A percentile compares a stretch with the other conserved stretches of the same genome.
Conservation (phyloP, 306 rosid species). For the Quercus robur region DNA sequence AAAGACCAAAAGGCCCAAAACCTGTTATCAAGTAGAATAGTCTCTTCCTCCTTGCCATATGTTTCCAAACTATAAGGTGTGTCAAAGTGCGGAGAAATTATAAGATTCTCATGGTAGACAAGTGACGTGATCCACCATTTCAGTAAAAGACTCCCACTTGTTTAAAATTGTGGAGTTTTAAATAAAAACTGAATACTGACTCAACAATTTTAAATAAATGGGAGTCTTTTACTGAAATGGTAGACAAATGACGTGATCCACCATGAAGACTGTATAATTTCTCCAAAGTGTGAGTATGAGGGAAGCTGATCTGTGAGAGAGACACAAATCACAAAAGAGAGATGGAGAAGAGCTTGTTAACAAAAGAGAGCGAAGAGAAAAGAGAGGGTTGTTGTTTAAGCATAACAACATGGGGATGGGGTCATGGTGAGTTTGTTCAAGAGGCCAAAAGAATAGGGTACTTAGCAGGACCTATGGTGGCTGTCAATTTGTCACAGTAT, state of each 20-base stretch:
- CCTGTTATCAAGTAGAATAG: neutral
- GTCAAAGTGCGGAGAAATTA: too few species aligned
- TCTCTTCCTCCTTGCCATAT: neutral
- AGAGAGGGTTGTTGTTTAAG: neutral
- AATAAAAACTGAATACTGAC: too few species aligned
- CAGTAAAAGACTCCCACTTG: too few species aligned
- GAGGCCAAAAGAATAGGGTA: slow-evolving; percentile 47
- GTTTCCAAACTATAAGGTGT: neutral
- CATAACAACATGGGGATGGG: slow-evolving; percentile 31
- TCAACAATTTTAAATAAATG: too few species aligned
- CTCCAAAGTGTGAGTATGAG: too few species aligned
- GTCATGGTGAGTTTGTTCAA: neutral
- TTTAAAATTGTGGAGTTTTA: too few species aligned
- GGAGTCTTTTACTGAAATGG: too few species aligned
- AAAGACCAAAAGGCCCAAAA: neutral
- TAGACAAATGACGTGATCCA: too few species aligned
- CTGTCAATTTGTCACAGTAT: slow-evolving; percentile 40
- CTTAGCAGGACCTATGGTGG: slow-evolving; percentile 56
- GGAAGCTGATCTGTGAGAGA: neutral
- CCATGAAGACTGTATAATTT: too few species aligned
- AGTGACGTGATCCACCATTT: too few species aligned
- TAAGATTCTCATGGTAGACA: too few species aligned
- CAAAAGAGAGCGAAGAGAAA: neutral
- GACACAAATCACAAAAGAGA: too few species aligned
- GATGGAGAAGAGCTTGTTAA: neutral